Base-by-base conservation (phyloP, 2,329 filamentous ascomycete species). In the Pseudocercospora pini-densiflorae region DNA sequence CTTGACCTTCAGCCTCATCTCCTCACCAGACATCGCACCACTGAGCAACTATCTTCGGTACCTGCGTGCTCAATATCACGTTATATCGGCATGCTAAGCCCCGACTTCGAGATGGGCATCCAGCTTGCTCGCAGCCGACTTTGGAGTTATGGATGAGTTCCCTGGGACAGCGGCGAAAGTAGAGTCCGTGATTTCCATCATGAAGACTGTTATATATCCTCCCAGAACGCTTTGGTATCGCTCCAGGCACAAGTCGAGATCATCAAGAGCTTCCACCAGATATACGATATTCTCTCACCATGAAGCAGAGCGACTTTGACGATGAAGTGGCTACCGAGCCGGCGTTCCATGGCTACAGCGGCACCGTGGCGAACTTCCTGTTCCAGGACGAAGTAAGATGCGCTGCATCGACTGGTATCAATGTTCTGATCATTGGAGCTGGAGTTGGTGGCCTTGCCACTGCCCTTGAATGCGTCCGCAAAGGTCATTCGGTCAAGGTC, bases 391-490 rank as follows among this genome's bases (percentile, higher is more conserved):
- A 67, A 29, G 64, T 69, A 45, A 55, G 49, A 19, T 59, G 64
- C 51, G 59, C 62, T 4, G 33, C 57, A 14, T 62, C 62, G 12
- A 69, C 66, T n/a, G 71, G 71, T 7, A 71, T 73, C 47, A 58
- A 67, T 27, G 64, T 74, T 14, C 59, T 73, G 24, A 58, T 74
- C 58, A 62, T 73, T 14, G 71, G 72, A 14, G 67, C 71, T 19
- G 71, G 71, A 14, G 60, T 73, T 10, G 67, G 67, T 47, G 70
- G 73, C 2, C 60, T 74, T 8, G 65, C 65, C 2, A 65, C 73
- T 8, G 72, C 73, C 9, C 60, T 73, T 4, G 72, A 74, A 61
- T 73, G 71, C 51, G 43, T 63, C 45, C 71, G 72, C 36, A 70
- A 73, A 62, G 72, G 71, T 36, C 71, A 73, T 58, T 61, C 61